Evolutionary conservation across 805 yeast genomes (phyloP).

Genomic region (Isabelozyma gotoi): DNA sequence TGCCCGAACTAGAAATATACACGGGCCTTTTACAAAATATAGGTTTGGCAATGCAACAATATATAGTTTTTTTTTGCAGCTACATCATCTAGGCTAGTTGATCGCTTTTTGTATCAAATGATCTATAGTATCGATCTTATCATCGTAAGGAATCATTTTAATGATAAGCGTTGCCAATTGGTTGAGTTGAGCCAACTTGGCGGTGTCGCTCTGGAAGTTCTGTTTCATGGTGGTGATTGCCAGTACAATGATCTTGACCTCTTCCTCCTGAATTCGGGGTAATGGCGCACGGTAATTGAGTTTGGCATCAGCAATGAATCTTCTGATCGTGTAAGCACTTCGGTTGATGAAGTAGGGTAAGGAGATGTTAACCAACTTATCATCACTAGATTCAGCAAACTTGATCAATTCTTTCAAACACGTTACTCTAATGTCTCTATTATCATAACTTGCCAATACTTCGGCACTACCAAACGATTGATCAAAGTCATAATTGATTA

Average conservation of each 20-base stretch:
- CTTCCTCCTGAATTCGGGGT: constrained; percentile 62
- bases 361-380: constrained; percentile 6
- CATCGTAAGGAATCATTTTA: neutral
- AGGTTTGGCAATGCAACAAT: too few relatives aligned
- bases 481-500: constrained; percentile 44
- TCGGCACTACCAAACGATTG: constrained; percentile 65
- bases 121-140: neutral
- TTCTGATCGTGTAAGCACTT: constrained; percentile 57
- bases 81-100: too few relatives aligned
- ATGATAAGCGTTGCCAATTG: neutral
- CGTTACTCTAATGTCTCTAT: constrained; percentile 48
- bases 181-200: neutral
- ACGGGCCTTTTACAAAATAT: too few relatives aligned
- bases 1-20: too few relatives aligned
- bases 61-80: neutral
- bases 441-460: constrained; percentile 41
- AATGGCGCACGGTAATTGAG: constrained; percentile 64
- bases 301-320: constrained; percentile 62
- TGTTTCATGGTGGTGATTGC: constrained; percentile 15
- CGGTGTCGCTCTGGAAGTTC: neutral
- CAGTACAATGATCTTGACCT: constrained; percentile 47
- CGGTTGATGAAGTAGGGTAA: constrained; percentile 51
- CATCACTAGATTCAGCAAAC: constrained; percentile 18
- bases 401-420: constrained; percentile 57
- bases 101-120: neutral